Evolutionary conservation across 2,329 filamentous ascomycete species (phyloP).

Genomic region (Didymella pomorum): DNA sequence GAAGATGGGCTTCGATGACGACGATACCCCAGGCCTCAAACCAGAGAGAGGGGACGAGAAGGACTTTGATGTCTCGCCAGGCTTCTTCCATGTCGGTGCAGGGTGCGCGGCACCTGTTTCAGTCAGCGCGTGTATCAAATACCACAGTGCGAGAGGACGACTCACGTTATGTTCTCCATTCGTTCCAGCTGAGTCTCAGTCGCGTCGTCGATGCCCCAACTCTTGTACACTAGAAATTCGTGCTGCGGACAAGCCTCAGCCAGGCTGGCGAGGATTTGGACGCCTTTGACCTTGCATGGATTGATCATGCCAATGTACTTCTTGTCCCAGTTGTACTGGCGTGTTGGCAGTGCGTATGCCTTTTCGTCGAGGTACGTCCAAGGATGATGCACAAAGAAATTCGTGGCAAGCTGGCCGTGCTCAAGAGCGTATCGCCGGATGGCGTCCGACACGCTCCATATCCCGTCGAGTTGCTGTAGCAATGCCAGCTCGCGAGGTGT

Average conservation of each 20-base stretch:
- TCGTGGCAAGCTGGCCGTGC: background rate
- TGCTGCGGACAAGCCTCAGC: background rate
- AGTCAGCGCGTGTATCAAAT: background rate
- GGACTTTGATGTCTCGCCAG: background rate
- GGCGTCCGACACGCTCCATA: background rate
- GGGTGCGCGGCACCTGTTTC: background rate
- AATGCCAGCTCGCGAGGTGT: background rate
- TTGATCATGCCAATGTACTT: background rate
- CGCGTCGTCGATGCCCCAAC: background rate
- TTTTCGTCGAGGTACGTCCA: background rate
- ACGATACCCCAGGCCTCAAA: background rate
- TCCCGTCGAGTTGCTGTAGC: background rate
- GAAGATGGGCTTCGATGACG: background rate
- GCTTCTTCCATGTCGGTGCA: background rate
- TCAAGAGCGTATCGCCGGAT: background rate
- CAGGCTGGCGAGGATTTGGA: background rate
- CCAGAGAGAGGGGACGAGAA: background rate
- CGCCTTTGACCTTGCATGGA: background rate
- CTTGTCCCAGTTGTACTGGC: background rate
- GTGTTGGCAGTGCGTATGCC: background rate
- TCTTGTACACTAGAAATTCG: background rate
- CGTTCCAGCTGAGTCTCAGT: background rate
- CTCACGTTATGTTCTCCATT: background rate
- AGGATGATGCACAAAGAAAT: background rate
- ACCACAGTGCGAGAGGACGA: no score